phyloP scores from a whole-genome alignment of 495 filamentous ascomycete genomes.

The Apodospora peruviana region DNA sequence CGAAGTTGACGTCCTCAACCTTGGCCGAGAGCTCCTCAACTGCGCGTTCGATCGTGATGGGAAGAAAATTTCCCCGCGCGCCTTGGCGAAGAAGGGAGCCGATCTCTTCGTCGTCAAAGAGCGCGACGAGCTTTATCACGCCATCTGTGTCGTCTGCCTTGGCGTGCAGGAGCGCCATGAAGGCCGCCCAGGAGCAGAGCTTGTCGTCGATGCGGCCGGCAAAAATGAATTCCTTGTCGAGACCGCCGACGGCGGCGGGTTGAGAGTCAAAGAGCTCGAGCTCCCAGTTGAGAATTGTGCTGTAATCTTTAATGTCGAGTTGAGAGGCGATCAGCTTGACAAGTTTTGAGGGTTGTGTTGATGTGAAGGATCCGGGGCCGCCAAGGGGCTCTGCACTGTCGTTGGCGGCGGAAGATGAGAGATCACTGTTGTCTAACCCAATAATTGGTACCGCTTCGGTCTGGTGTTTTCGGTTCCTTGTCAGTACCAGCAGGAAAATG shows the following conservation, averaged over 20 bases:
- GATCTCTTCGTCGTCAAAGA: constrained; percentile 97
- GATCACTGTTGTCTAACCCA: constrained; percentile 72
- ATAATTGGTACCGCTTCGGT: constrained; percentile 94
- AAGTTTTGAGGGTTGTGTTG: constrained; percentile 77
- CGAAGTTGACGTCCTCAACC: constrained; percentile 32
- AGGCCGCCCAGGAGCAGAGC: constrained; percentile 87
- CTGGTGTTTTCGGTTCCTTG: constrained; percentile 8
- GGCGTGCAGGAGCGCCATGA: constrained; percentile 75
- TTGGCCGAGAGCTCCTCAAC: constrained; percentile 57
- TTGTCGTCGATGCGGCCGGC: constrained; percentile 95
- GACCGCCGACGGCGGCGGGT: constrained; percentile 74
- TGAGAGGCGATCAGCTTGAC: constrained; percentile 76
- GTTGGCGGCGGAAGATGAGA: constrained; percentile 22
- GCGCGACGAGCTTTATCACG: constrained; percentile 75
- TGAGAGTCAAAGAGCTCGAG: constrained; percentile 94
- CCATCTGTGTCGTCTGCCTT: constrained; percentile 44
- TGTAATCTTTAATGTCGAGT: constrained; percentile 61
- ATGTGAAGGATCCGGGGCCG: constrained; percentile 56
- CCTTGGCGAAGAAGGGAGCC: constrained; percentile 87
- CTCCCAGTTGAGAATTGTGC: constrained; percentile 88
- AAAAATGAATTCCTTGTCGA: constrained; percentile 93
- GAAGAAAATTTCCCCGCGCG: constrained; percentile 81
- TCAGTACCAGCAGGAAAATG: not conserved
- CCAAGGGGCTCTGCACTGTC: constrained; percentile 32
- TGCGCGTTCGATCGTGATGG: constrained; percentile 70